Percentiles rank a stretch among this genome's conserved stretches.
Evolutionary conservation across 2,329 filamentous ascomycete genomes (phyloP).

Genomic region (Fusarium nygamai): DNA sequence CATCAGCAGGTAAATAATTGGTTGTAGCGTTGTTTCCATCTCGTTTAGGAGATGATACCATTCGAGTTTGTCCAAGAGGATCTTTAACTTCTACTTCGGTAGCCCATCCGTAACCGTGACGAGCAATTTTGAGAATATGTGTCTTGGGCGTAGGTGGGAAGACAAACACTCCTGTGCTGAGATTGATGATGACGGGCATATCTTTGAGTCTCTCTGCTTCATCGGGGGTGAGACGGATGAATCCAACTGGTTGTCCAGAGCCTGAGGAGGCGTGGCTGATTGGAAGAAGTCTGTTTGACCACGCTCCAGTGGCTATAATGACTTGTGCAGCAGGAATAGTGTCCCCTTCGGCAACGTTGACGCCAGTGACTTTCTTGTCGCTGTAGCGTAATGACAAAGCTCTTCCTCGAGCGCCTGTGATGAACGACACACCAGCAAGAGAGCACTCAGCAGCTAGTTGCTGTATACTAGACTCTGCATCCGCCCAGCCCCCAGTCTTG

Average conservation of each 20-base stretch:
- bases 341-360: conserved; percentile 47
- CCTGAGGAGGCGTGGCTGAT: conserved; percentile 69
- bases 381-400: conserved; percentile 38
- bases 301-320: conserved; percentile 74
- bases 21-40: conserved; percentile 52
- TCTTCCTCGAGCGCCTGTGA: conserved; percentile 45
- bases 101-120: conserved; percentile 68
- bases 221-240: conserved; percentile 67
- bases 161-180: conserved; percentile 63
- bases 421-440: conserved; percentile 44
- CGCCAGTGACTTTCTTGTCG: conserved; percentile 34
- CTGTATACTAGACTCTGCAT: conserved; percentile 43
- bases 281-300: conserved; percentile 66
- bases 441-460: conserved; percentile 43
- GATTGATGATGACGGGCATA: conserved; percentile 68
- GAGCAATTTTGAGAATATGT: conserved; percentile 66
- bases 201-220: conserved; percentile 64
- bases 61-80: conserved; percentile 9
- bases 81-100: conserved; percentile 39
- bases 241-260: conserved; percentile 73
- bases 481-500: conserved; percentile 46
- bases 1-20: conserved; percentile 60
- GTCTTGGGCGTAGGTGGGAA: conserved; percentile 61
- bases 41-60: conserved; percentile 48
- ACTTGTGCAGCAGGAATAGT: conserved; percentile 66